phyloP scores from a whole-genome alignment of 2,329 filamentous ascomycete species.

The Pseudogymnoascus sp. region DNA sequence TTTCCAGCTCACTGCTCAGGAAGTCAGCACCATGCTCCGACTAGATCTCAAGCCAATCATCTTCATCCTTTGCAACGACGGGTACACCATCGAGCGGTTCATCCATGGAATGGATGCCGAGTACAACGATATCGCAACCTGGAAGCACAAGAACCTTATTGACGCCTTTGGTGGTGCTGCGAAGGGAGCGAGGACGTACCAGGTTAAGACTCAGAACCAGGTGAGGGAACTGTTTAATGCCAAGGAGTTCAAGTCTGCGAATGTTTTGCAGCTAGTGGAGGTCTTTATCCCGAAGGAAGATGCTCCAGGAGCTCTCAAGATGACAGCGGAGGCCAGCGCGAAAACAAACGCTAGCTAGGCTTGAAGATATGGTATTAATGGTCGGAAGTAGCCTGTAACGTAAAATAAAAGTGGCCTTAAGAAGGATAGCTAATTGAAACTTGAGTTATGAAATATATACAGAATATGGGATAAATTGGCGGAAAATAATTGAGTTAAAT shows the following conservation, averaged over 20 bases:
- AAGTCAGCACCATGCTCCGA: slow-evolving; percentile 75
- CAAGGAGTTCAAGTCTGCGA: slow-evolving; percentile 51
- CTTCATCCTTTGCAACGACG: slow-evolving; percentile 80
- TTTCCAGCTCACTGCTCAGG: slow-evolving; percentile 77
- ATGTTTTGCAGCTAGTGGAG: slow-evolving; percentile 64
- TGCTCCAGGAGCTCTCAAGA: slow-evolving; percentile 60
- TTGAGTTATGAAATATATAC: neutral
- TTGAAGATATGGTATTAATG: slow-evolving; percentile 8
- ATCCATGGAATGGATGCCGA: slow-evolving; percentile 73
- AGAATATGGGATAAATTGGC: neutral
- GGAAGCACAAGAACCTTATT: slow-evolving; percentile 65
- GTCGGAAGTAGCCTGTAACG: neutral
- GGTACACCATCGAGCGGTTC: slow-evolving; percentile 81
- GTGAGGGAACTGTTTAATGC: slow-evolving; percentile 58
- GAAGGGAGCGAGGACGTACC: slow-evolving; percentile 52
- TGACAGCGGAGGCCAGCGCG: slow-evolving; percentile 64
- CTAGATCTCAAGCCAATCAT: slow-evolving; percentile 69
- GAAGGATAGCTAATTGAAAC: neutral
- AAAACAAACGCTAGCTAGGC: slow-evolving; percentile 49
- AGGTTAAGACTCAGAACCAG: slow-evolving; percentile 61
- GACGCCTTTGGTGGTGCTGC: slow-evolving; percentile 57
- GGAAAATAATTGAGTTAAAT: neutral
- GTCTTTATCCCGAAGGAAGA: slow-evolving; percentile 73
- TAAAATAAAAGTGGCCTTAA: neutral
- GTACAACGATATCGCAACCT: slow-evolving; percentile 75